These are phyloP conservation scores for Neolentinus lepideus DNA, from an alignment of 1,284 basidiomycete genomes.

Conservation along the genomic window DNA sequence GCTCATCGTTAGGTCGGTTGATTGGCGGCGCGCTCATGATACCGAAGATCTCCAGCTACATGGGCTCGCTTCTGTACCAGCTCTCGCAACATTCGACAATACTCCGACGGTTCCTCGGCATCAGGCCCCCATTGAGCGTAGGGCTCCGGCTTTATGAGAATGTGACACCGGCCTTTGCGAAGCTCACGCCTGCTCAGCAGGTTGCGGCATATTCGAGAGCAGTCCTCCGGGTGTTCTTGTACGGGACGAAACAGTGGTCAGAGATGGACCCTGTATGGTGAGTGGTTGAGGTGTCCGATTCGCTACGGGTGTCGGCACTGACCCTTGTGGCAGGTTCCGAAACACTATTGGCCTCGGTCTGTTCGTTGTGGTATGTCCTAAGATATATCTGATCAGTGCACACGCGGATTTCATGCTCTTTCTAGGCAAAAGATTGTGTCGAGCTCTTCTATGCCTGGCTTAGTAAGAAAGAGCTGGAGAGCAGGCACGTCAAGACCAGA, in stretches of 20 bases:
- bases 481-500: slow-evolving; percentile 54
- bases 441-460: slow-evolving; percentile 61
- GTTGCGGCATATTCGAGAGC: slow-evolving; percentile 22
- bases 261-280: slow-evolving; percentile 70
- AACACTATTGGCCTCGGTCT: slow-evolving; percentile 64
- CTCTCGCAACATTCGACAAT: slow-evolving; percentile 41
- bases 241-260: slow-evolving; percentile 51
- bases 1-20: slow-evolving; percentile 52
- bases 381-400: slow-evolving; percentile 12
- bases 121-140: slow-evolving; percentile 28
- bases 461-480: slow-evolving; percentile 61
- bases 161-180: not conserved
- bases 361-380: slow-evolving; percentile 47
- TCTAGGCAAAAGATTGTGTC: slow-evolving; percentile 60
- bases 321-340: slow-evolving; percentile 49
- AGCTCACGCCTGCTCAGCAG: not conserved
- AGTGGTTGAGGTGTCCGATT: slow-evolving; percentile 10
- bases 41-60: slow-evolving; percentile 54
- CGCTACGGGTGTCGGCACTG: not conserved
- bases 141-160: slow-evolving; percentile 14
- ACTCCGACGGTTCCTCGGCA: slow-evolving; percentile 48
- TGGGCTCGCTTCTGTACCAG: slow-evolving; percentile 53
- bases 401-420: not conserved
- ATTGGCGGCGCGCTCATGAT: slow-evolving; percentile 60
- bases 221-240: slow-evolving; percentile 39